phyloP scores from a whole-genome alignment of 2,329 filamentous ascomycete species.

The Scedosporium apiospermum region DNA sequence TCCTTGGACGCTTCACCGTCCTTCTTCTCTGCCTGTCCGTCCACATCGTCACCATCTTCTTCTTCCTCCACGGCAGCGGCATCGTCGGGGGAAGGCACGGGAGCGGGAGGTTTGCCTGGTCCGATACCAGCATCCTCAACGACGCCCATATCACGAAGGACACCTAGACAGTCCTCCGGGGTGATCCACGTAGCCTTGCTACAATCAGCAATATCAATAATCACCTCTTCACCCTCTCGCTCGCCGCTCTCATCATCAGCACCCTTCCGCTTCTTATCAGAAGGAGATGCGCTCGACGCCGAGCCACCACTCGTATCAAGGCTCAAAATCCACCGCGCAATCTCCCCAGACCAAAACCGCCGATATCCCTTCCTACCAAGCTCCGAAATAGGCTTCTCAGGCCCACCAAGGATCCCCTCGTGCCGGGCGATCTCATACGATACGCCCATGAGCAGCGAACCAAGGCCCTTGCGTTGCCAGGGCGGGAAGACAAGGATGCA shows the following conservation, averaged over 20 bases:
- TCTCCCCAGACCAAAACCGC: constrained; percentile 77
- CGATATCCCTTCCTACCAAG: constrained; percentile 75
- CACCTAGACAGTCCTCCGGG: constrained; percentile 70
- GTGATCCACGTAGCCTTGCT: constrained; percentile 75
- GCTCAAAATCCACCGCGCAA: constrained; percentile 58
- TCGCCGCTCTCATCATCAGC: constrained; percentile 8
- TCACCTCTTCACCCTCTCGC: constrained; percentile 23
- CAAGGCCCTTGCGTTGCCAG: constrained; percentile 85
- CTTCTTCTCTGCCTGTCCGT: constrained; percentile 7
- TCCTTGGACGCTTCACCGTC: not conserved
- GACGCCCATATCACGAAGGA: constrained; percentile 72
- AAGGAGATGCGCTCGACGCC: not conserved
- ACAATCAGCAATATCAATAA: constrained; percentile 61
- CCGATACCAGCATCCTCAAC: constrained; percentile 47
- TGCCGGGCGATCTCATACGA: constrained; percentile 85
- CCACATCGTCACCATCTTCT: constrained; percentile 16
- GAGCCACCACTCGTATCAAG: constrained; percentile 22
- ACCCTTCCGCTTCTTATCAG: not conserved
- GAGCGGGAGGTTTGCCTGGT: constrained; percentile 15
- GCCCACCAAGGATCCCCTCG: constrained; percentile 78
- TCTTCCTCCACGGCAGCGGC: constrained; percentile 7
- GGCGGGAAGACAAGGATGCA: constrained; percentile 95
- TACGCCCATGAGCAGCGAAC: constrained; percentile 80
- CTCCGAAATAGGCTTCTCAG: constrained; percentile 86
- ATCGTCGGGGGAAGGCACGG: constrained; percentile 4